Base-by-base conservation (phyloP, 768 basidiomycete genomes). In the Asterophora lycoperdoides region DNA sequence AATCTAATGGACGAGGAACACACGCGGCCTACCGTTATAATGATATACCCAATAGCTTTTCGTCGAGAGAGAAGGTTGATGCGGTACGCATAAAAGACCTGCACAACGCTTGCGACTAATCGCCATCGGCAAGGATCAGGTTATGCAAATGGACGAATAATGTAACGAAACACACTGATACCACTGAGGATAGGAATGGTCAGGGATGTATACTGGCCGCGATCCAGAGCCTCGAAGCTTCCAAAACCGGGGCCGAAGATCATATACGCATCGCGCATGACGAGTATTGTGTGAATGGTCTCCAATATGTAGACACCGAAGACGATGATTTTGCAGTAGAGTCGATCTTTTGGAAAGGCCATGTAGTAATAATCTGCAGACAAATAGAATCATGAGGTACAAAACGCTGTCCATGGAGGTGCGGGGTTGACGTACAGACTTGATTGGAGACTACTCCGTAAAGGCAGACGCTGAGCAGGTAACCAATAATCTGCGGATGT, bases 81-180 rank as follows among this genome's bases (percentile, higher is more conserved):
- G 13, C 67, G 63, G 44, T 66, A 64, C n/a, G 65, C 66, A 56
- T 66, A 70, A 28, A 64, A 60, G 30, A 57, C 49, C 45, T 67
- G 66, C 8, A 67, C 65, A 10, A 64, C 55, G 38, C 64, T 63
- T 4, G 61, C 63, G 10, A 65, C 68, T 69, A 45, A 14, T 29
- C 3, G 30, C n/a, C 11, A 36, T 28, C 41, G 32, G 3, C n/a
- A 23, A 26, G 23, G 23, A 23, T 23, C 23, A 23, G 23, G 23
- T 23, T 6, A 1, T 19, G n/a, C 29, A n/a, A n/a, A 4, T 11
- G 19, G 18, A 30, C 1, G 6, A 15, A 34, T 33, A 1, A 33
- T 26, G 13, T 10, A 28, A 32, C 3, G 30, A 3, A 13, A 55
- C 58, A 14, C 32, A 67, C 64, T 60, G 8, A 62, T 53, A 5